phyloP scores from a whole-genome alignment of 441 rosid genomes.

The Flueggea neowawraea region DNA sequence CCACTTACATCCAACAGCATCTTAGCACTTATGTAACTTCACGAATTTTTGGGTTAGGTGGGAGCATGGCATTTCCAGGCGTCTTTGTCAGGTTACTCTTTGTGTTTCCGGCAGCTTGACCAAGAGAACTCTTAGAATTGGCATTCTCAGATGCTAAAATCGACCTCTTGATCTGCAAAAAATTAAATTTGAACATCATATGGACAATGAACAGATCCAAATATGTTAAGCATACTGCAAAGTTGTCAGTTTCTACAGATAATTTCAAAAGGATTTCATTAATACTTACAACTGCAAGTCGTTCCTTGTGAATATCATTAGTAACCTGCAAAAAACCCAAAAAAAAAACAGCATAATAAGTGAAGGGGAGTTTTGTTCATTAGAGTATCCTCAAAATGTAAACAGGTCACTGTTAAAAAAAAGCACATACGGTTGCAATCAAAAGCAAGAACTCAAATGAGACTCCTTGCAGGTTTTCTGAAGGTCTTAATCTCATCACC shows the following conservation, averaged over 20 bases:
- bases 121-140: conserved; percentile 40
- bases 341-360: conserved; percentile 1
- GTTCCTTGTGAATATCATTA: conserved; percentile 85
- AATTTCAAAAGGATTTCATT: background rate
- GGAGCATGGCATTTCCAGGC: conserved; percentile 41
- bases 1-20: conserved; percentile 3
- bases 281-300: conserved; percentile 69
- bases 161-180: conserved; percentile 70
- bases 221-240: no score
- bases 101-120: conserved; percentile 51
- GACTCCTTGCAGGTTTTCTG: conserved; percentile 57
- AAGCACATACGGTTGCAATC: no score
- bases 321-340: conserved; percentile 50
- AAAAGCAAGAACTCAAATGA: conserved; percentile 6
- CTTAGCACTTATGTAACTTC: conserved; percentile 22
- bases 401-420: no score
- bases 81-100: conserved; percentile 62
- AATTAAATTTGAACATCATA: conserved; percentile 2
- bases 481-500: conserved; percentile 89
- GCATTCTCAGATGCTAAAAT: conserved; percentile 44
- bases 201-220: background rate
- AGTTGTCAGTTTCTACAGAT: no score
- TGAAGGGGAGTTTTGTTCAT: background rate
- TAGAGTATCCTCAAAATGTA: no score
- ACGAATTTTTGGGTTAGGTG: conserved; percentile 44